Conservation (phyloP, 2,329 filamentous ascomycete genomes). For the Diaporthe longicolla region DNA sequence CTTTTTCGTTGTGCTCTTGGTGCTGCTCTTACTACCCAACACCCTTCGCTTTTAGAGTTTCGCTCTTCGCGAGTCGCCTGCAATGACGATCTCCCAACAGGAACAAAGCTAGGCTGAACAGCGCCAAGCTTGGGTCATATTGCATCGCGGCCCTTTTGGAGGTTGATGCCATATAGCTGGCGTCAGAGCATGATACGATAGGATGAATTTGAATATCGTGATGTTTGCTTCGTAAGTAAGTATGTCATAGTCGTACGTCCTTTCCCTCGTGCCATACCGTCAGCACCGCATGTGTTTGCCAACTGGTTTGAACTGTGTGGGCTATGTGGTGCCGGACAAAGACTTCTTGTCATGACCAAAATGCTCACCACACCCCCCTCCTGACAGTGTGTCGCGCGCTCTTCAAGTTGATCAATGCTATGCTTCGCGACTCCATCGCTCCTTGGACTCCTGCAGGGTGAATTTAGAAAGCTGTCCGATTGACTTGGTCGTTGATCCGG, state of each 20-base stretch:
- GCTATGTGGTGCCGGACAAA: background rate
- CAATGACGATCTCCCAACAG: background rate
- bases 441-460: background rate
- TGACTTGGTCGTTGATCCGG: background rate
- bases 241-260: background rate
- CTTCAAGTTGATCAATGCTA: no score
- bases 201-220: background rate
- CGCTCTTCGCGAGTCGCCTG: constrained; percentile 8
- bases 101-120: constrained; percentile 16
- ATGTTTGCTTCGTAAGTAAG: background rate
- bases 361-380: no score
- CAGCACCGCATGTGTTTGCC: no score
- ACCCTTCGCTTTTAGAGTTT: constrained; percentile 1
- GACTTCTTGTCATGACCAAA: background rate
- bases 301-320: background rate
- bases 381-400: background rate
- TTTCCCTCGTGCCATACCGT: background rate
- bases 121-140: constrained; percentile 1
- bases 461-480: background rate
- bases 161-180: background rate
- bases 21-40: constrained; percentile 7
- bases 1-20: background rate
- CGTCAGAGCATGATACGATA: constrained; percentile 1
- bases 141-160: background rate
- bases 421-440: background rate